A percentile compares a stretch with the other conserved stretches of the same genome.
Conservation (phyloP, 2,329 filamentous ascomycete genomes). For the Fusarium begoniae region DNA sequence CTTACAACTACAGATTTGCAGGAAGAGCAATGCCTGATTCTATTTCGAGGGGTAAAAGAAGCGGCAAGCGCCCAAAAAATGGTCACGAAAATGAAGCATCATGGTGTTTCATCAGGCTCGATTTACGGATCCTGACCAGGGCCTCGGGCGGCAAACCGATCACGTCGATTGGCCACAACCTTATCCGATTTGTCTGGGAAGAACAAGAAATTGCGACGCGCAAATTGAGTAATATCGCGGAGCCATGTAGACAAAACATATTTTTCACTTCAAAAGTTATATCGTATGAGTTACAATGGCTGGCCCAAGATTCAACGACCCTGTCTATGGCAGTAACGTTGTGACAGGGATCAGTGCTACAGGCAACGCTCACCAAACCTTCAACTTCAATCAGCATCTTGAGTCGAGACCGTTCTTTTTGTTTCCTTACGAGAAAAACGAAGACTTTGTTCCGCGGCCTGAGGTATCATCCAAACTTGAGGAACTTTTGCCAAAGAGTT, state of each 20-base stretch:
- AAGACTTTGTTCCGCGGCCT: slow-evolving; percentile 7
- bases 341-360: not conserved
- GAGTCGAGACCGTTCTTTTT: not conserved
- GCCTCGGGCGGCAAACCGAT: not conserved
- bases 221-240: too few species aligned
- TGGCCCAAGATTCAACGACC: not conserved
- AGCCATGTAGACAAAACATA: too few species aligned
- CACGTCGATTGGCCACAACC: not conserved
- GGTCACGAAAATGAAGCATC: too few species aligned
- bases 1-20: too few species aligned
- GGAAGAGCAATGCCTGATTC: too few species aligned
- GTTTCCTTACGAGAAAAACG: slow-evolving; percentile 28
- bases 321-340: not conserved
- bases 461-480: slow-evolving; percentile 12
- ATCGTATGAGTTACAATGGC: not conserved
- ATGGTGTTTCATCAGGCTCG: not conserved
- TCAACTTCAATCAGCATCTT: not conserved
- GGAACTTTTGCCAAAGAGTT: not conserved
- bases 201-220: too few species aligned
- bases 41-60: too few species aligned
- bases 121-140: not conserved
- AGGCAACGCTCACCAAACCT: not conserved
- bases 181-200: too few species aligned
- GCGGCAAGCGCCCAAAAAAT: too few species aligned
- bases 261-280: too few species aligned